Base-by-base conservation (phyloP, 345 rosid species). In the Salix suchowensis region DNA sequence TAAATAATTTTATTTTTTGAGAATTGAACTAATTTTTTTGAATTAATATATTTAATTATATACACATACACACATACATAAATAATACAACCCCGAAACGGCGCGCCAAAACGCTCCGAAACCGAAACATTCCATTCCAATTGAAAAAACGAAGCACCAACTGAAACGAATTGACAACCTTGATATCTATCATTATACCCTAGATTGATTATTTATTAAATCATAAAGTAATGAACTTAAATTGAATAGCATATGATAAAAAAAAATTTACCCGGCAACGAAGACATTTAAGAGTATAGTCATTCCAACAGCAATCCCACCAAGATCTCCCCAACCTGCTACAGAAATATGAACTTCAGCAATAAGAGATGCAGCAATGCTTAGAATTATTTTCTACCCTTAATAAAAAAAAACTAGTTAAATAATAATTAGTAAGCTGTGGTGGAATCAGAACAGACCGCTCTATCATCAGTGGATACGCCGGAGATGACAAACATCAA, bases 401-500 rank as follows among this genome's bases (percentile, higher is more conserved):
- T 32, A 18, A 28, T 68, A n/a, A 28, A 16, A 28, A 16, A 14
- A 14, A 12, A 10, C 42, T 55, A 21, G 0, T 36, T 36, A 36
- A 36, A 36, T 36, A 36, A 36, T 36, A 36, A 1, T 36, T 36
- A 0, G 2, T 24, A 11, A 60, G 7, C 0, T 1, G 50, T 48
- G 8, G 2, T 13, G 2, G 7, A 42, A 66, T 58, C n/a, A 23
- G 18, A 16, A 77, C 86, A 1, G 26, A 88, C 91, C 58, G 91
- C 86, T 78, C 91, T 85, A 15, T 64, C 24, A 77, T 91, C 94
- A 0, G 91, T 87, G 26, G 85, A 44, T 46, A 75, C 87, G 1
- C 91, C 89, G 0, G 85, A 90, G 46, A 90, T 84, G 52, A 90
- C 94, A 7, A 92, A 92, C 94, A 92, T 88, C 62, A 92, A 84